phyloP scores from a whole-genome alignment of 2,329 filamentous ascomycete species.

The Paramyrothecium roridum region DNA sequence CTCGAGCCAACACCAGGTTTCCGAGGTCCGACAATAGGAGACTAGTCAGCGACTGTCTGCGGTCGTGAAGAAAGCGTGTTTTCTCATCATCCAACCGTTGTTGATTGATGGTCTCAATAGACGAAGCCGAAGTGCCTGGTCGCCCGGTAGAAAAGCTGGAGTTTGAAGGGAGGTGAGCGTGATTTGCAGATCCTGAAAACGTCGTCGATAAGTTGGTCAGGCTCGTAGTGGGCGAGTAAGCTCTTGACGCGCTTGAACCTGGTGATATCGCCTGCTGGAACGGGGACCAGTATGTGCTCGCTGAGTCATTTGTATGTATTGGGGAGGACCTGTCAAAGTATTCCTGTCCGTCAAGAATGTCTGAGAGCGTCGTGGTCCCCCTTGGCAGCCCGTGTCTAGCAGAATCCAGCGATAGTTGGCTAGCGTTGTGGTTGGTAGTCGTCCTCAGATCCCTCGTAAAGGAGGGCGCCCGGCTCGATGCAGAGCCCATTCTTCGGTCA shows the following conservation, averaged over 20 bases:
- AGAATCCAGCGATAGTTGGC: slow-evolving; percentile 69
- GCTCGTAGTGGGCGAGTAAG: slow-evolving; percentile 61
- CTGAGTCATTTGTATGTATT: slow-evolving; percentile 69
- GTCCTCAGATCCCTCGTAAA: slow-evolving; percentile 56
- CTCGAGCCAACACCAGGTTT: slow-evolving; percentile 78
- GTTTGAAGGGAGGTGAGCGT: slow-evolving; percentile 39
- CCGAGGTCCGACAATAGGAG: slow-evolving; percentile 87
- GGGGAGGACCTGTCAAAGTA: slow-evolving; percentile 69
- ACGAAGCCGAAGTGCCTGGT: slow-evolving; percentile 64
- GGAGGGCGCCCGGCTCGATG: slow-evolving; percentile 45
- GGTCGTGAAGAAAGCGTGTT: slow-evolving; percentile 70
- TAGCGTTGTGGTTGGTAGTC: slow-evolving; percentile 59
- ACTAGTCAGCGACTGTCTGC: slow-evolving; percentile 78
- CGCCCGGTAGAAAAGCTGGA: slow-evolving; percentile 49
- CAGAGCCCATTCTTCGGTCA: slow-evolving; percentile 43
- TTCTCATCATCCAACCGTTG: slow-evolving; percentile 66
- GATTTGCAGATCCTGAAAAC: slow-evolving; percentile 40
- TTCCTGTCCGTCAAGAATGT: slow-evolving; percentile 67
- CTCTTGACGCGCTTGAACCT: slow-evolving; percentile 54
- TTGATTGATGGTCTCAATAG: slow-evolving; percentile 63
- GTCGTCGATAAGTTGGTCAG: slow-evolving; percentile 54
- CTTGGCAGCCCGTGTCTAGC: slow-evolving; percentile 59
- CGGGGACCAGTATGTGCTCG: slow-evolving; percentile 85
- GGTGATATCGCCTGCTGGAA: slow-evolving; percentile 69
- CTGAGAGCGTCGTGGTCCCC: slow-evolving; percentile 55